phyloP scores from a whole-genome alignment of 352 stramenopile species.

The Pythium aristosporum region DNA sequence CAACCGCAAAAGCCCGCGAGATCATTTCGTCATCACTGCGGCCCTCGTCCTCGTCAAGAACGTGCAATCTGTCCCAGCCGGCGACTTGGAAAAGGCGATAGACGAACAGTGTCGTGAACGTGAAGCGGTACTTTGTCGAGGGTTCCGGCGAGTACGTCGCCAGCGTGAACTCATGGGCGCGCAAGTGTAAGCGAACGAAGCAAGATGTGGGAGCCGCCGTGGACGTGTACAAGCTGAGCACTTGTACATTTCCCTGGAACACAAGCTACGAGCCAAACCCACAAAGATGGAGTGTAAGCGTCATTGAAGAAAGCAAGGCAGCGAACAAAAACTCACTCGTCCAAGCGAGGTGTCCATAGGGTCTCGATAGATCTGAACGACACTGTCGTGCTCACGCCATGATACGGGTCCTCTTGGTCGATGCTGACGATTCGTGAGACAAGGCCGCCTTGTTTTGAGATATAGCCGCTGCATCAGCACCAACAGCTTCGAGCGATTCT shows the following conservation, averaged over 20 bases:
- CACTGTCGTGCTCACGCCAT: not conserved
- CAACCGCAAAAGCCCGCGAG: constrained; percentile 2
- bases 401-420: not conserved
- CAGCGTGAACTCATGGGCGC: constrained; percentile 33
- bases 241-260: constrained; percentile 17
- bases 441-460: constrained; percentile 1
- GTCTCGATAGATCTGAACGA: constrained; percentile 22
- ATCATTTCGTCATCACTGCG: constrained; percentile 3
- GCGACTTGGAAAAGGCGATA: constrained; percentile 39
- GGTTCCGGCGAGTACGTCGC: constrained; percentile 39
- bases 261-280: constrained; percentile 12
- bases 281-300: not conserved
- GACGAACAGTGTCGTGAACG: constrained; percentile 39
- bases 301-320: not conserved
- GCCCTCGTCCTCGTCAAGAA: not conserved
- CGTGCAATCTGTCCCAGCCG: constrained; percentile 14
- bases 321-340: not conserved
- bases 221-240: not conserved
- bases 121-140: constrained; percentile 33
- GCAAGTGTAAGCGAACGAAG: constrained; percentile 39
- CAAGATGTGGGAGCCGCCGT: not conserved
- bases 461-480: constrained; percentile 15
- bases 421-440: not conserved
- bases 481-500: constrained; percentile 17
- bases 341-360: constrained; percentile 25